A percentile compares a stretch with the other conserved stretches of the same genome.
Conservation (phyloP, 2,329 filamentous ascomycete genomes). For the Neopestalotiopsis clavispora region DNA sequence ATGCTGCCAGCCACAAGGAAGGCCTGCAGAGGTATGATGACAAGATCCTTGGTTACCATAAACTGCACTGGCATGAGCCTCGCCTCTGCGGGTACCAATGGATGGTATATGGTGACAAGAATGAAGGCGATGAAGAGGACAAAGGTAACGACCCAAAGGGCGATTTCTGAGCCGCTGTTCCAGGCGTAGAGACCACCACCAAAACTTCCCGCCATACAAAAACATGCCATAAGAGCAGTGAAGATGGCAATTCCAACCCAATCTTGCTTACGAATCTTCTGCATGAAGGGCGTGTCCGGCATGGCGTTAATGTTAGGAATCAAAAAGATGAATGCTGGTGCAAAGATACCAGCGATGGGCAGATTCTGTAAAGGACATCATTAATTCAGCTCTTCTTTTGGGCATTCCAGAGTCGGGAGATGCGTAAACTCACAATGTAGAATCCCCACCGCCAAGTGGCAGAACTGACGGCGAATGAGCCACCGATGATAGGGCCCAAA, state of each 20-base stretch:
- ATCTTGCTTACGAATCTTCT: slow-evolving; percentile 44
- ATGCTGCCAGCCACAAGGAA: slow-evolving; percentile 19
- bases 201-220: slow-evolving; percentile 55
- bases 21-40: slow-evolving; percentile 25
- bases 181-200: slow-evolving; percentile 53
- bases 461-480: slow-evolving; percentile 15
- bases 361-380: slow-evolving; percentile 42
- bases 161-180: slow-evolving; percentile 47
- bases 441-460: slow-evolving; percentile 32
- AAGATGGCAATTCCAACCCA: slow-evolving; percentile 48
- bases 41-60: slow-evolving; percentile 28
- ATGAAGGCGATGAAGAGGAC: slow-evolving; percentile 46
- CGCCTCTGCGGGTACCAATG: slow-evolving; percentile 41
- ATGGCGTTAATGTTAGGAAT: slow-evolving; percentile 29
- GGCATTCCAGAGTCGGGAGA: too few relatives aligned
- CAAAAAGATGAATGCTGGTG: slow-evolving; percentile 33
- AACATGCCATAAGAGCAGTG: slow-evolving; percentile 41
- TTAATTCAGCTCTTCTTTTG: neutral
- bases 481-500: slow-evolving; percentile 18
- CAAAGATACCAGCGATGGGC: slow-evolving; percentile 43
- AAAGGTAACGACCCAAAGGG: slow-evolving; percentile 47
- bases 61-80: slow-evolving; percentile 48
- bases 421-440: slow-evolving; percentile 45
- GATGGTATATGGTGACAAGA: slow-evolving; percentile 43
- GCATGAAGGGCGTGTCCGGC: slow-evolving; percentile 21